Evolutionary conservation across 2,329 filamentous ascomycete species (phyloP).

Genomic region (Exophiala viscosa): DNA sequence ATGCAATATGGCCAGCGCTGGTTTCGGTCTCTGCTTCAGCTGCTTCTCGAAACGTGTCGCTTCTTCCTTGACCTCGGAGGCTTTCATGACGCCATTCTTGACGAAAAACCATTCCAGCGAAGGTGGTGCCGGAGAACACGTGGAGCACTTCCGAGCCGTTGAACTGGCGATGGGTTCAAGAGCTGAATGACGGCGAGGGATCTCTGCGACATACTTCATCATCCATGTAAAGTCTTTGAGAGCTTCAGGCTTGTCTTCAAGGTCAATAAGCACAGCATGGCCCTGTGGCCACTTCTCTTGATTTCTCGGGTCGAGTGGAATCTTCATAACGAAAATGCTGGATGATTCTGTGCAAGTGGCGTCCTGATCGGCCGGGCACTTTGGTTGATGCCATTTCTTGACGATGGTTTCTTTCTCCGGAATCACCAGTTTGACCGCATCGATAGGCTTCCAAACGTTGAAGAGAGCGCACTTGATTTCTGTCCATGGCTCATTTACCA

Average conservation of each 20-base stretch:
- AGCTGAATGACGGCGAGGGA: constrained; percentile 1
- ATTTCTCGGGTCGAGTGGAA: constrained; percentile 3
- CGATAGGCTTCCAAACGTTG: constrained; percentile 3
- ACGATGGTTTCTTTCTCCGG: constrained; percentile 4
- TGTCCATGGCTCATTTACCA: neutral
- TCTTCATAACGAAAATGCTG: constrained; percentile 4
- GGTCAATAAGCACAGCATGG: constrained; percentile 1
- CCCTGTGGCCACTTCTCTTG: constrained; percentile 1
- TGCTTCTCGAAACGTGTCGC: constrained; percentile 51
- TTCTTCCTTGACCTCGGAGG: constrained; percentile 51
- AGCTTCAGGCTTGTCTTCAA: constrained; percentile 15
- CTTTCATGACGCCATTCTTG: constrained; percentile 33
- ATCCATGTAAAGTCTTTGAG: constrained; percentile 16
- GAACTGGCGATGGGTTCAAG: constrained; percentile 1
- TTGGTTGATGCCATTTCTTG: constrained; percentile 3
- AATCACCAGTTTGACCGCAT: neutral
- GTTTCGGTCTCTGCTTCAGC: constrained; percentile 46
- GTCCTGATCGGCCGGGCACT: neutral
- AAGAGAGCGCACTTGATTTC: constrained; percentile 8
- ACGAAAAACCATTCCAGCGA: constrained; percentile 25
- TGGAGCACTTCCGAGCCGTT: constrained; percentile 1
- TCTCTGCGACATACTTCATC: neutral
- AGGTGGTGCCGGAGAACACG: constrained; percentile 16
- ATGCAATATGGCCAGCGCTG: constrained; percentile 39
- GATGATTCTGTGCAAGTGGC: neutral